These are phyloP conservation scores for Erythrophleum fordii DNA, from an alignment of 306 rosid genomes.

Conservation along the genomic window DNA sequence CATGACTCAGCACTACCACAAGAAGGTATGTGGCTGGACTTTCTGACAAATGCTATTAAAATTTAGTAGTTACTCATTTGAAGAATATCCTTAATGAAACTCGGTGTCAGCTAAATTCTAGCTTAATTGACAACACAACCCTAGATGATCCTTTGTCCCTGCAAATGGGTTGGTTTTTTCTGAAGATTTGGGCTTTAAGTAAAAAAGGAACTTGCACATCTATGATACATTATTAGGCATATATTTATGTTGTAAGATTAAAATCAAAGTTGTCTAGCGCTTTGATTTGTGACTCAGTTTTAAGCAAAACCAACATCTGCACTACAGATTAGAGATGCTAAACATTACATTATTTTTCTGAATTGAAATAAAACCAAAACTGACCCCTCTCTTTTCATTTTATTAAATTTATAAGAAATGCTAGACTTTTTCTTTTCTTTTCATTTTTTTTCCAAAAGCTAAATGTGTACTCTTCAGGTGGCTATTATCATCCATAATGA, in stretches of 20 bases:
- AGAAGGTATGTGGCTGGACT: conserved; percentile 56
- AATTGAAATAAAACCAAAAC: neutral
- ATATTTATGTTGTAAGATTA: conserved; percentile 8
- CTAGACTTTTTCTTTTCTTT: conserved; percentile 31
- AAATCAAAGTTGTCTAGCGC: neutral
- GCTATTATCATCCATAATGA: conserved; percentile 82
- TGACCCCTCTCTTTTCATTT: neutral
- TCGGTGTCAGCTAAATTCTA: neutral
- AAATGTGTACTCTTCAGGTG: conserved; percentile 55
- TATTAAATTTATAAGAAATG: neutral
- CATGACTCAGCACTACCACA: conserved; percentile 83
- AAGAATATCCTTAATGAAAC: conserved; percentile 8
- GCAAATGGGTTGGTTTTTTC: neutral
- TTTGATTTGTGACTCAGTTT: conserved; percentile 11
- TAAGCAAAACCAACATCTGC: conserved; percentile 26
- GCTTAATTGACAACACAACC: conserved; percentile 12
- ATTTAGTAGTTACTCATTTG: neutral
- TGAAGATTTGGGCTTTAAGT: neutral
- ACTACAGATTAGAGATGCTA: neutral
- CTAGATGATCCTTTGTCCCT: neutral
- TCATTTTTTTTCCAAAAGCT: neutral
- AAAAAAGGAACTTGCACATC: conserved; percentile 15
- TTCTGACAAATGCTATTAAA: neutral
- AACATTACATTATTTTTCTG: neutral
- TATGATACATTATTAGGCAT: conserved; percentile 5